Evolutionary conservation across 768 basidiomycete species (phyloP).

Genomic region (Hypholoma fasciculare): DNA sequence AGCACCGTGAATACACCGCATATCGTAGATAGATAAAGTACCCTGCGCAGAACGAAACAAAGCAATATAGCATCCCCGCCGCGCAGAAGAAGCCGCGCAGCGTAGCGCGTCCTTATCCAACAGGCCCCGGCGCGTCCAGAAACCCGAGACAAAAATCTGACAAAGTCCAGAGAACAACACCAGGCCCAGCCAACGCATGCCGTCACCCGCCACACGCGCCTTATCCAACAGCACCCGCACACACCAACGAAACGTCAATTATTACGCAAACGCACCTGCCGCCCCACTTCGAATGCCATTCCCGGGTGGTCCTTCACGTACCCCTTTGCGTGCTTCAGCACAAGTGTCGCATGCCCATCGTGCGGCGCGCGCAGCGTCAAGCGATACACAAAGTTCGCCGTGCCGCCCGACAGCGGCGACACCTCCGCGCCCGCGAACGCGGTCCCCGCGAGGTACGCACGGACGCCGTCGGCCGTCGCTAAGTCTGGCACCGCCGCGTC

Average conservation of each 20-base stretch:
- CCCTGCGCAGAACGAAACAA: neutral
- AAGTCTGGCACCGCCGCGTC: conserved; percentile 21
- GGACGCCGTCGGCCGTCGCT: conserved; percentile 32
- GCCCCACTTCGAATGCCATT: conserved; percentile 32
- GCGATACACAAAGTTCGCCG: conserved; percentile 58
- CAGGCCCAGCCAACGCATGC: neutral
- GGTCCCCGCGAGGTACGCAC: conserved; percentile 46
- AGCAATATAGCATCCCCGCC: neutral
- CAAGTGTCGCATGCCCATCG: conserved; percentile 43
- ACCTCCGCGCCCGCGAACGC: conserved; percentile 45
- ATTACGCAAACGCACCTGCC: conserved; percentile 46
- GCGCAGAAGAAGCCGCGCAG: neutral
- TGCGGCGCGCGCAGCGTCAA: conserved; percentile 41
- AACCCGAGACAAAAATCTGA: neutral
- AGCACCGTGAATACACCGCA: neutral
- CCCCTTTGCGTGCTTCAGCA: conserved; percentile 60
- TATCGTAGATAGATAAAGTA: neutral
- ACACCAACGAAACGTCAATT: neutral
- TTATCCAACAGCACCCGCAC: neutral
- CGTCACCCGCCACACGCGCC: neutral
- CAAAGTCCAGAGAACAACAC: neutral
- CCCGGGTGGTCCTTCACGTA: conserved; percentile 31
- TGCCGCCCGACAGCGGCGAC: conserved; percentile 48
- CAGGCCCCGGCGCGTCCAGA: neutral
- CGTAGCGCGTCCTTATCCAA: neutral